Conservation (phyloP, 768 basidiomycete genomes). For the Paxillus rubicundulus region DNA sequence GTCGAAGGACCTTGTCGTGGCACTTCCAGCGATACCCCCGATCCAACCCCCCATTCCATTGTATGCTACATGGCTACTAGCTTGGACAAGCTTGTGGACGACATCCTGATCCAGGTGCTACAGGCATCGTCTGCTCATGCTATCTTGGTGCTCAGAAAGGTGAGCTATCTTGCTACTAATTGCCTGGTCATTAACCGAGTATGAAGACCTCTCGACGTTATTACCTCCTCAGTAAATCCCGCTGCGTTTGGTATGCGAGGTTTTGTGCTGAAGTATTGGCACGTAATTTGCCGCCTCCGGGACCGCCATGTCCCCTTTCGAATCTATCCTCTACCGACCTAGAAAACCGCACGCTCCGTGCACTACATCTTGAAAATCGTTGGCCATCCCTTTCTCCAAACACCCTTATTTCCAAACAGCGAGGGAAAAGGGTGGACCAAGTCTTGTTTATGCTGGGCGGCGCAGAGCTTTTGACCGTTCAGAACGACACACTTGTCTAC, state of each 20-base stretch:
- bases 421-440: slow-evolving; percentile 18
- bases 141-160: slow-evolving; percentile 22
- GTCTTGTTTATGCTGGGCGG: slow-evolving; percentile 27
- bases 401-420: slow-evolving; percentile 8
- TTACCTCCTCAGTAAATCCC: slow-evolving; percentile 24
- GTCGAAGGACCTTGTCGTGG: slow-evolving; percentile 1
- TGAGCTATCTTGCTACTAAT: slow-evolving; percentile 5
- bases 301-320: slow-evolving; percentile 7
- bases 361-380: slow-evolving; percentile 20
- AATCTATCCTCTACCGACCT: slow-evolving; percentile 21
- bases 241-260: slow-evolving; percentile 21
- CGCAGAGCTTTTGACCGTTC: slow-evolving; percentile 27
- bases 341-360: slow-evolving; percentile 28
- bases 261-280: slow-evolving; percentile 25
- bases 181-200: neutral
- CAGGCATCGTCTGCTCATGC: slow-evolving; percentile 11
- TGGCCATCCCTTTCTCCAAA: slow-evolving; percentile 21
- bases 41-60: neutral
- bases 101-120: slow-evolving; percentile 23
- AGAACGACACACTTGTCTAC: slow-evolving; percentile 21
- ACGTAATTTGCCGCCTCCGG: slow-evolving; percentile 20
- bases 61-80: neutral
- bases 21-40: slow-evolving; percentile 1
- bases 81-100: slow-evolving; percentile 28
- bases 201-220: slow-evolving; percentile 28